Evolutionary conservation across 129 eudicot genomes (phyloP), one percentile per base, ranked within the genome.

Genomic region (Pseudognaphalium luteoalbum): DNA sequence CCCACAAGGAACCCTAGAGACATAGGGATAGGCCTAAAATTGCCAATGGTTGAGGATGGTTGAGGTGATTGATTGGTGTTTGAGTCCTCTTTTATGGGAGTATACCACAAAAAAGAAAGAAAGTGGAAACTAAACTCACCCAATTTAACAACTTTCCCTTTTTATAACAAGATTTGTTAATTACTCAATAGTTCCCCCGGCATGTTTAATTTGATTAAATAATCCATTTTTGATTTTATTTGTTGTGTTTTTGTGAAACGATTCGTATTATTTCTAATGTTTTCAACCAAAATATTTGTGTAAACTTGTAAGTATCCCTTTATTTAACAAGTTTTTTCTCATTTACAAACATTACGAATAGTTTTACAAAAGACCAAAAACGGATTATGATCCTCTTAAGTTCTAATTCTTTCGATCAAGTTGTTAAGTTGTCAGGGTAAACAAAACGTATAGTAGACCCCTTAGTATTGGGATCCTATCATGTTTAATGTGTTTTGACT

Each of bases 41-140:
- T 80, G 80, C 80, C 57, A 74, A 66, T 80, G 83, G 80, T 73
- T 80, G 77, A 79, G 78, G 76, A 67, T 25, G 58, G 69, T 47
- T 67, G 75, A n/a, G 33, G 77, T 69, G 83, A 86, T 80, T 80
- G 87, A 83, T 77, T 80, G 87, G 84, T 77, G 78, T 73, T 76
- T 17, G 68, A 58, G 59, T 83, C 64, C 52, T 67, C 74, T 78
- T 80, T 76, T 73, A 67, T 78, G 64, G 85, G 77, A 78, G 76
- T 72, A 34, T 76, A 72, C 77, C 79, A 82, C 57, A 82, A 78
- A 78, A 78, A 47, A 74, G 75, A 80, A 73, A 33, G 71, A 80
- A 80, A 80, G 76, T 67, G 32, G 66, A 74, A 74, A 68, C 80
- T 67, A 47, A 80, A 74, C 71, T 68, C 74, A 74, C 80, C 83